Evolutionary conservation across 2,329 filamentous ascomycete species (phyloP).

Genomic region (Colletotrichum simmondsii): DNA sequence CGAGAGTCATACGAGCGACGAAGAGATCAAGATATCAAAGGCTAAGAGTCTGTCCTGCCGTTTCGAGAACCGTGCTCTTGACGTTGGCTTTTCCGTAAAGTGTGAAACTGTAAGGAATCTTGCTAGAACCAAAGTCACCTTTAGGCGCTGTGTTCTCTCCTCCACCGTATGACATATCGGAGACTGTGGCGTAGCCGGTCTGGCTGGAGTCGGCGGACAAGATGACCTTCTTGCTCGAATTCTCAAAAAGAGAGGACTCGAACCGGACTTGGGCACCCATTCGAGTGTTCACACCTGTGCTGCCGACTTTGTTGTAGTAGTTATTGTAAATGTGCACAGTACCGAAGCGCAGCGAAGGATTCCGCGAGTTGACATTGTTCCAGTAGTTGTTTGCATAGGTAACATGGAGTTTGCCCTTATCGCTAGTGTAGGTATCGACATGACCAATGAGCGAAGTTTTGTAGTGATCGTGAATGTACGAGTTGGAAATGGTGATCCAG

Average conservation of each 20-base stretch:
- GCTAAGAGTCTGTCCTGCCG: constrained; percentile 50
- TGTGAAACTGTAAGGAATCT: constrained; percentile 61
- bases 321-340: constrained; percentile 71
- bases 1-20: too few species aligned
- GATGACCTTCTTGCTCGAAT: constrained; percentile 48
- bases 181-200: constrained; percentile 52
- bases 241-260: constrained; percentile 63
- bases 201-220: constrained; percentile 52
- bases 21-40: constrained; percentile 38
- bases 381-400: constrained; percentile 77
- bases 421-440: constrained; percentile 65
- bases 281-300: constrained; percentile 64
- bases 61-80: constrained; percentile 52
- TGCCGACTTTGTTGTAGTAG: constrained; percentile 46
- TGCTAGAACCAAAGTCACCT: constrained; percentile 62
- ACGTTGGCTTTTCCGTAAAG: constrained; percentile 58
- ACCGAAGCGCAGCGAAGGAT: constrained; percentile 73
- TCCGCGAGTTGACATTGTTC: constrained; percentile 72
- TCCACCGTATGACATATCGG: constrained; percentile 55
- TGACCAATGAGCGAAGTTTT: constrained; percentile 71
- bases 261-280: constrained; percentile 66
- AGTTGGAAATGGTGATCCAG: constrained; percentile 64
- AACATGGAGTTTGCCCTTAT: constrained; percentile 70
- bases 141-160: constrained; percentile 58
- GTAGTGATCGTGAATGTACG: constrained; percentile 58